Percentiles rank a stretch among this genome's conserved stretches.
Conservation (phyloP, 805 yeast genomes). For the Metschnikowia kofuensis region DNA sequence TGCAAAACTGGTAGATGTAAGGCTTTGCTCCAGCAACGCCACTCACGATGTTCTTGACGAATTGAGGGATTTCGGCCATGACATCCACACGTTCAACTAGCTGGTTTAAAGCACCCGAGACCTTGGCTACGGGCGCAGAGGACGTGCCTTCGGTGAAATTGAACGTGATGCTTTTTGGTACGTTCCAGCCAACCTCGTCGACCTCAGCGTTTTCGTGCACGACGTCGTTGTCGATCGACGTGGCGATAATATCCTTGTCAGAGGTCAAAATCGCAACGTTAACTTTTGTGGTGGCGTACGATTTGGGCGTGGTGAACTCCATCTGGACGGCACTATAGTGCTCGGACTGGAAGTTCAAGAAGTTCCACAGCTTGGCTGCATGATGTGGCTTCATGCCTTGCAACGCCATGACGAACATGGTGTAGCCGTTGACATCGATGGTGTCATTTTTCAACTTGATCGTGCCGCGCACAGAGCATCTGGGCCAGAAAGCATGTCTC, state of each 20-base stretch:
- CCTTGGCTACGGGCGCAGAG: slow-evolving; percentile 41
- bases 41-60: slow-evolving; percentile 88
- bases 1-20: slow-evolving; percentile 89
- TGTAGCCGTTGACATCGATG: slow-evolving; percentile 42
- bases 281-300: slow-evolving; percentile 81
- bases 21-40: slow-evolving; percentile 97
- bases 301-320: slow-evolving; percentile 93
- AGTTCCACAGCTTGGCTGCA: slow-evolving; percentile 97
- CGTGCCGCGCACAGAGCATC: slow-evolving; percentile 69
- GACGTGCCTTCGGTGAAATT: slow-evolving; percentile 44
- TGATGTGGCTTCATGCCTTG: slow-evolving; percentile 99
- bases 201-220: slow-evolving; percentile 47
- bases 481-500: slow-evolving; percentile 97
- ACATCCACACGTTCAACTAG: slow-evolving; percentile 92
- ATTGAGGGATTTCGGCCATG: slow-evolving; percentile 93
- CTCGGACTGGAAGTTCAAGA: slow-evolving; percentile 80
- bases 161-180: slow-evolving; percentile 68
- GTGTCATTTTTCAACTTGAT: slow-evolving; percentile 42
- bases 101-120: slow-evolving; percentile 57
- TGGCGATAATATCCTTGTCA: slow-evolving; percentile 57
- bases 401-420: slow-evolving; percentile 93
- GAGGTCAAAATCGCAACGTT: slow-evolving; percentile 72
- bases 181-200: slow-evolving; percentile 91
- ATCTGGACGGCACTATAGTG: slow-evolving; percentile 74
- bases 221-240: slow-evolving; percentile 64